Evolutionary conservation across 441 rosid species (phyloP), one percentile per base, ranked within the genome.

Genomic region (Jatropha multifida): DNA sequence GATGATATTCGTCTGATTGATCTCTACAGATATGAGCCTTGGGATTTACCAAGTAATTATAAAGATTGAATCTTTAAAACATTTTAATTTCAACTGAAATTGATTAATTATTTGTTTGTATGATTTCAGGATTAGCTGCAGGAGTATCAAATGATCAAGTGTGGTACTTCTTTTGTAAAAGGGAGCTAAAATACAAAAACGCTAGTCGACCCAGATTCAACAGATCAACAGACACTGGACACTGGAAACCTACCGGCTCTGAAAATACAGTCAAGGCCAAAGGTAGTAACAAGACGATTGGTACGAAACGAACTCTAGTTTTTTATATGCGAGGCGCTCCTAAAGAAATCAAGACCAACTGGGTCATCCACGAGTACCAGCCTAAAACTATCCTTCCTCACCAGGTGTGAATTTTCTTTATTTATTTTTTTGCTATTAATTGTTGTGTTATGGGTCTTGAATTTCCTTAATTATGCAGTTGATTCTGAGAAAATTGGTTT

Each of bases 301-400:
- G 85, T 13, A 40, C 32, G 4, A 82, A 84, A 74, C 82, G 40
- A 62, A 84, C 74, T 18, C 9, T 83, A 32, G 80, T 77, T 70
- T 86, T 83, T 71, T 27, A 2, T 40, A 10, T 15, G 14, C 44
- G 41, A 44, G 44, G 56, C 52, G 65, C 26, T 32, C 68, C 81
- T 40, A 69, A 72, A n/a, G 74, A 64, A 7, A 20, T 15, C 20
- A 60, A 46, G 66, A 82, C 83, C 1, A 42, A 69, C 5, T 83
- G 89, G 89, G 86, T 83, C 32, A 78, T 80, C 74, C 89, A 83
- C 20, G 88, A 85, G 51, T 85, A 75, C 72, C 72, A 56, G 15
- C 20, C 55, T 15, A 38, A n/a, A 15, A 2, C 65, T n/a, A 1
- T n/a, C 69, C n/a, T 48, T 42, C 58, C 67, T 64, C n/a, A 56